Conservation (phyloP, 2,329 filamentous ascomycete species). For the Fusarium oligoseptatum region DNA sequence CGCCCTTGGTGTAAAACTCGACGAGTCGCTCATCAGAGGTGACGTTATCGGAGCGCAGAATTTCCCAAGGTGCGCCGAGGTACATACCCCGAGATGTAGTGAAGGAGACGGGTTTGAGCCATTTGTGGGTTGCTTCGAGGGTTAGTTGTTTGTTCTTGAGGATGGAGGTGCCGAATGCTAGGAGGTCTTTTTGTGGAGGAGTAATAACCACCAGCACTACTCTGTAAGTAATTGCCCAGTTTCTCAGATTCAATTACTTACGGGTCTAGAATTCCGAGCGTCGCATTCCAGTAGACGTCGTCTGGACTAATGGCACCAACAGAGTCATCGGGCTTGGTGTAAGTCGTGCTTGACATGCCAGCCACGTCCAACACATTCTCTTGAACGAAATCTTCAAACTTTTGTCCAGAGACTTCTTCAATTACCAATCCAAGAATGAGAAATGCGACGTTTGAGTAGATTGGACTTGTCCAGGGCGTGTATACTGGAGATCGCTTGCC, state of each 20-base stretch:
- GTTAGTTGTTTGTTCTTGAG: constrained; percentile 6
- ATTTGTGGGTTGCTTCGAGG: not conserved
- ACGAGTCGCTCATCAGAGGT: constrained; percentile 10
- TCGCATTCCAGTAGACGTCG: constrained; percentile 12
- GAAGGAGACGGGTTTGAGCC: constrained; percentile 15
- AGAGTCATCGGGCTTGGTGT: constrained; percentile 16
- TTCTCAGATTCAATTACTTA: not conserved
- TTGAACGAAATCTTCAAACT: constrained; percentile 4
- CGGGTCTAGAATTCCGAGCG: constrained; percentile 11
- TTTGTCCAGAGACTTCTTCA: constrained; percentile 10
- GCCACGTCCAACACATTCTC: constrained; percentile 16
- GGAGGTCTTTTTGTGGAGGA: constrained; percentile 22
- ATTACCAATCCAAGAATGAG: constrained; percentile 8
- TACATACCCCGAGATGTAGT: not conserved
- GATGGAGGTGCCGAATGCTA: constrained; percentile 13
- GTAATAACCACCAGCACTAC: constrained; percentile 17
- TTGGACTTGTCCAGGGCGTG: not conserved
- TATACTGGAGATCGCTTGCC: constrained; percentile 9
- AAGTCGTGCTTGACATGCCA: constrained; percentile 20
- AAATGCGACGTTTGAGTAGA: constrained; percentile 15
- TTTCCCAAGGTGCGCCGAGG: constrained; percentile 15
- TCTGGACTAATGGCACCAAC: constrained; percentile 7
- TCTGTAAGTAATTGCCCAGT: not conserved
- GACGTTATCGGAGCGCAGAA: constrained; percentile 19
- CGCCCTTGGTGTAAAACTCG: constrained; percentile 18